A percentile compares a stretch with the other conserved stretches of the same genome.
phyloP scores from a whole-genome alignment of 2,329 filamentous ascomycete species.

The Stachybotrys echinatus region DNA sequence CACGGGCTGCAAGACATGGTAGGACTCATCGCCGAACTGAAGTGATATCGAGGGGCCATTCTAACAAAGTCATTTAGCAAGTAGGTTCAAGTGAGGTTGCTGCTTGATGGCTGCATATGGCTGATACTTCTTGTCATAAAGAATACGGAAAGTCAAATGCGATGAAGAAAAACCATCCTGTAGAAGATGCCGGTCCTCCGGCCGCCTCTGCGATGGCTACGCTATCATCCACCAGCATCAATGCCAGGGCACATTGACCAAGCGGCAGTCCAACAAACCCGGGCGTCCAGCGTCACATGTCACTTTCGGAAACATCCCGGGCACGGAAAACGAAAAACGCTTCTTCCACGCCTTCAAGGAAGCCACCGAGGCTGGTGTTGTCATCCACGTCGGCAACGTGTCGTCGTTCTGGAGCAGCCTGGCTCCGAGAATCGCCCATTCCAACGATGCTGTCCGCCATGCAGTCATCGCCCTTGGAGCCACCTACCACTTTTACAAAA shows the following conservation, averaged over 20 bases:
- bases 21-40: neutral
- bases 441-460: neutral
- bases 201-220: neutral
- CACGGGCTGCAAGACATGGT: neutral
- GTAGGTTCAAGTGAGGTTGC: neutral
- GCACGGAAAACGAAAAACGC: neutral
- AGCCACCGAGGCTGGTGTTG: neutral
- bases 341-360: neutral
- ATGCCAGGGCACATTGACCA: neutral
- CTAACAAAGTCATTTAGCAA: neutral
- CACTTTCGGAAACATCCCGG: neutral
- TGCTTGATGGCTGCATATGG: too few relatives aligned
- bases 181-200: neutral
- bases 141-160: neutral
- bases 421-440: neutral
- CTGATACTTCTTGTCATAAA: neutral
- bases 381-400: neutral
- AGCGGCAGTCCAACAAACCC: neutral
- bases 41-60: neutral
- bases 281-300: neutral
- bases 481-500: neutral
- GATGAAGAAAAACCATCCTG: neutral
- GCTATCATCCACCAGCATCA: neutral
- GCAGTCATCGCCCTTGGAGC: neutral
- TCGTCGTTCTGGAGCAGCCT: neutral